phyloP scores from a whole-genome alignment of 306 rosid genomes.

The Cucurbita ficifolia region DNA sequence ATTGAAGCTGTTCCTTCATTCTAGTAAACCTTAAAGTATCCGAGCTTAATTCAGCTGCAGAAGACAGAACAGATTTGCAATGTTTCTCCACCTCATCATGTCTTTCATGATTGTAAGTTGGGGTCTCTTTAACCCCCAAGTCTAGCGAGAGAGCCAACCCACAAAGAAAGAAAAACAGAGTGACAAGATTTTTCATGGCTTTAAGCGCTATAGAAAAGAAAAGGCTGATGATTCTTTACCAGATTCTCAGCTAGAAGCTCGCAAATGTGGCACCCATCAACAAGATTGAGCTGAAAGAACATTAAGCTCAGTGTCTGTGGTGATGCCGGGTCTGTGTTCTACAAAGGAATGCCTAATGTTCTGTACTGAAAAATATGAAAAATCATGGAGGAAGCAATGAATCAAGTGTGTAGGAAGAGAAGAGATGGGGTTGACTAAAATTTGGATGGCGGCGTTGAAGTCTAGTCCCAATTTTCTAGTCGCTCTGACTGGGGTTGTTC shows the following conservation, averaged over 20 bases:
- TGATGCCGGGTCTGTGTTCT: not conserved
- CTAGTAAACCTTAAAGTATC: slow-evolving; percentile 21
- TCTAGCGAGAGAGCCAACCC: too few relatives aligned
- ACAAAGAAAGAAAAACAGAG: not conserved
- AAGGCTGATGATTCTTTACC: not conserved
- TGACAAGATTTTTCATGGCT: not conserved
- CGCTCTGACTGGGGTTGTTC: not conserved
- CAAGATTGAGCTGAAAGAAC: not conserved
- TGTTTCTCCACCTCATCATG: slow-evolving; percentile 52
- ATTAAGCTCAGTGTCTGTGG: not conserved
- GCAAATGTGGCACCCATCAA: not conserved
- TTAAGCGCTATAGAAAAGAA: not conserved
- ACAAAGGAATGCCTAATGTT: not conserved
- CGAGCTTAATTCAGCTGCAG: slow-evolving; percentile 52
- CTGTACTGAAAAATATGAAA: not conserved
- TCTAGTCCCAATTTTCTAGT: not conserved
- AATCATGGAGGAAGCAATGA: not conserved
- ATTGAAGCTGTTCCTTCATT: slow-evolving; percentile 41
- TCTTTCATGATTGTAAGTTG: slow-evolving; percentile 41
- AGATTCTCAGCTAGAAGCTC: not conserved
- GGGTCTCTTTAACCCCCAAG: not conserved
- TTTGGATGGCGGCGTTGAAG: not conserved
- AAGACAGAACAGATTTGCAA: slow-evolving; percentile 46
- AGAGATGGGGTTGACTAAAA: slow-evolving; percentile 1
- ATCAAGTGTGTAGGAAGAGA: not conserved